Evolutionary conservation across 371 early-diverging fungal genomes (phyloP).

Genomic region (Mortierella sp.): DNA sequence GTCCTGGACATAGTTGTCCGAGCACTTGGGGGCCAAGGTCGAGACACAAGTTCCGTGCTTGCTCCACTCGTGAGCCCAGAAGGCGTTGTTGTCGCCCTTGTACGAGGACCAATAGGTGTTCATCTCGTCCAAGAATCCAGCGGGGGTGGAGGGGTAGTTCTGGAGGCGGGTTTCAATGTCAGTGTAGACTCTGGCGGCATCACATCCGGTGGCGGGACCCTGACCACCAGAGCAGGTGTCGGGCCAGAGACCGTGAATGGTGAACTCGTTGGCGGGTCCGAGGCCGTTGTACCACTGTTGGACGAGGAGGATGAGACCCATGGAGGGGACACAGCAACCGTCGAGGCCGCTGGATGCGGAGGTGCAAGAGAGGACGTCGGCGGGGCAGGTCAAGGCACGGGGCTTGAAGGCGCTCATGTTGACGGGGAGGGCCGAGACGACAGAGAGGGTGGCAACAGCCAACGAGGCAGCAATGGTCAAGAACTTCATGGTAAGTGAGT

Average conservation of each 20-base stretch:
- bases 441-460: constrained; percentile 57
- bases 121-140: constrained; percentile 67
- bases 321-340: constrained; percentile 78
- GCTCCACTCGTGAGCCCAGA: constrained; percentile 81
- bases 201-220: constrained; percentile 76
- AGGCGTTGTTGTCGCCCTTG: constrained; percentile 64
- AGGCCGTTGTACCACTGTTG: constrained; percentile 65
- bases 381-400: constrained; percentile 59
- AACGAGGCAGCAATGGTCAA: constrained; percentile 57
- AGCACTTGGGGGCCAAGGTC: constrained; percentile 74
- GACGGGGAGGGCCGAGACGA: constrained; percentile 47
- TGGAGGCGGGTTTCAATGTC: constrained; percentile 41
- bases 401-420: constrained; percentile 18
- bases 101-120: constrained; percentile 83
- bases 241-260: constrained; percentile 90
- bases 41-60: constrained; percentile 88
- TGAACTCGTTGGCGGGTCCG: constrained; percentile 69
- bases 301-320: constrained; percentile 75
- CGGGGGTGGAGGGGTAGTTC: constrained; percentile 32
- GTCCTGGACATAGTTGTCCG: constrained; percentile 52
- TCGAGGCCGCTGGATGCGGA: constrained; percentile 48
- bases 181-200: constrained; percentile 66
- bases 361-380: constrained; percentile 63
- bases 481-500: constrained; percentile 59
- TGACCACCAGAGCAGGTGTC: constrained; percentile 77